Evolutionary conservation across 192 early-diverging fungal genomes (phyloP).

Genomic region (Lobulomyces angularis): DNA sequence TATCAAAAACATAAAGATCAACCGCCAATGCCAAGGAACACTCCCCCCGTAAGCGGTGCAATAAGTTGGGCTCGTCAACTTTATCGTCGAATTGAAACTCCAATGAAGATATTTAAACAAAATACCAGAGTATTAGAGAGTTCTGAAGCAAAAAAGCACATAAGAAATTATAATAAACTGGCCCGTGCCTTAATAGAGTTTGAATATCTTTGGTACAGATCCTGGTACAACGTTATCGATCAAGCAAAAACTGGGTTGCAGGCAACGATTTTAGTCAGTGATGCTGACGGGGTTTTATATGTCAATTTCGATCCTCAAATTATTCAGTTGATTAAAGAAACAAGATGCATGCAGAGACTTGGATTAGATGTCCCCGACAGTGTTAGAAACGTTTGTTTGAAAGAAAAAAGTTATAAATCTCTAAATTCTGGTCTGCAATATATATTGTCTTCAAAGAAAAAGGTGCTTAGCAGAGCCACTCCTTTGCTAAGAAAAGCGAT

Average conservation of each 20-base stretch:
- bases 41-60: conserved; percentile 45
- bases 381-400: conserved; percentile 39
- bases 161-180: conserved; percentile 55
- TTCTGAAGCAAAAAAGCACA: conserved; percentile 48
- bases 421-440: conserved; percentile 26
- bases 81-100: conserved; percentile 44
- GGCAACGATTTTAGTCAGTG: conserved; percentile 44
- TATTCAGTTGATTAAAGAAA: conserved; percentile 49
- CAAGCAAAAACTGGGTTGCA: conserved; percentile 51
- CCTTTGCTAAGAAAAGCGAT: conserved; percentile 35
- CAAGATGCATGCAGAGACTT: conserved; percentile 36
- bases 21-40: conserved; percentile 49
- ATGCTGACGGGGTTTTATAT: conserved; percentile 37
- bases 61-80: conserved; percentile 52
- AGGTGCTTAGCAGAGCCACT: conserved; percentile 33
- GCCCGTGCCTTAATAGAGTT: conserved; percentile 51
- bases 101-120: conserved; percentile 43
- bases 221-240: conserved; percentile 46
- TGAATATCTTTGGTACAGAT: conserved; percentile 43
- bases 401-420: conserved; percentile 49
- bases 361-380: conserved; percentile 39
- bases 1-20: conserved; percentile 48
- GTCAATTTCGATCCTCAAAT: conserved; percentile 54
- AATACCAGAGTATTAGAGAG: conserved; percentile 42
- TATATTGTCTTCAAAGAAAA: conserved; percentile 36